Conservation (phyloP, 2,329 filamentous ascomycete species). For the Chrysosporium queenslandicum region DNA sequence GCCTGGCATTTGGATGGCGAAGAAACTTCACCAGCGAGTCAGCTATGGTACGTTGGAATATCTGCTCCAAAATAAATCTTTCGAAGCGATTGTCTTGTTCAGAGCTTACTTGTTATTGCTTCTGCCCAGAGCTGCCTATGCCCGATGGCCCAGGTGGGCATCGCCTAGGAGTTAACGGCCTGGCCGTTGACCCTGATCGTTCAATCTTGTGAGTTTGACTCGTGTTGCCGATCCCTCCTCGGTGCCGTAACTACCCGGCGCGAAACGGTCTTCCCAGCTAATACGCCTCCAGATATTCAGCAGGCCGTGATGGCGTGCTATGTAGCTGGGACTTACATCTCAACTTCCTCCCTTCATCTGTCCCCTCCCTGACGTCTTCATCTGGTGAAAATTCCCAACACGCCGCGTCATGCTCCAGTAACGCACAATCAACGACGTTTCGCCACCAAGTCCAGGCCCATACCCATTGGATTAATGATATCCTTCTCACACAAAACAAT, state of each 20-base stretch:
- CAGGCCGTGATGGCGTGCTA: slow-evolving; percentile 86
- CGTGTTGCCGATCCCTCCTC: neutral
- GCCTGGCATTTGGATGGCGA: slow-evolving; percentile 45
- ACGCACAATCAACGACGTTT: slow-evolving; percentile 41
- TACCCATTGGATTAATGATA: slow-evolving; percentile 94
- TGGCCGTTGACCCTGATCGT: slow-evolving; percentile 73
- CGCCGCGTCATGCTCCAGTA: neutral
- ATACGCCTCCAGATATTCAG: slow-evolving; percentile 67
- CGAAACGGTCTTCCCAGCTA: slow-evolving; percentile 14
- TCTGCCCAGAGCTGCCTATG: slow-evolving; percentile 46
- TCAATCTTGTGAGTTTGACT: slow-evolving; percentile 61
- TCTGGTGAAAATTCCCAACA: slow-evolving; percentile 16
- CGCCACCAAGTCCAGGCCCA: slow-evolving; percentile 65
- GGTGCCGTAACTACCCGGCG: slow-evolving; percentile 8
- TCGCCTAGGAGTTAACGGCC: slow-evolving; percentile 85
- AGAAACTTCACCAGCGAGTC: slow-evolving; percentile 59
- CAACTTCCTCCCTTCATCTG: slow-evolving; percentile 41
- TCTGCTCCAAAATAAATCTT: neutral
- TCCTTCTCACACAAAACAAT: slow-evolving; percentile 68
- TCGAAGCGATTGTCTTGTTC: slow-evolving; percentile 9
- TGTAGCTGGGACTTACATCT: slow-evolving; percentile 89
- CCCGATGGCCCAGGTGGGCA: slow-evolving; percentile 72
- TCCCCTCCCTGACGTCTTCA: slow-evolving; percentile 27
- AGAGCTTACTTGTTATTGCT: neutral
- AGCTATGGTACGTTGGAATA: slow-evolving; percentile 51